These are phyloP conservation scores for Boletus rubropictus DNA, from an alignment of 768 basidiomycete species.

Conservation along the genomic window DNA sequence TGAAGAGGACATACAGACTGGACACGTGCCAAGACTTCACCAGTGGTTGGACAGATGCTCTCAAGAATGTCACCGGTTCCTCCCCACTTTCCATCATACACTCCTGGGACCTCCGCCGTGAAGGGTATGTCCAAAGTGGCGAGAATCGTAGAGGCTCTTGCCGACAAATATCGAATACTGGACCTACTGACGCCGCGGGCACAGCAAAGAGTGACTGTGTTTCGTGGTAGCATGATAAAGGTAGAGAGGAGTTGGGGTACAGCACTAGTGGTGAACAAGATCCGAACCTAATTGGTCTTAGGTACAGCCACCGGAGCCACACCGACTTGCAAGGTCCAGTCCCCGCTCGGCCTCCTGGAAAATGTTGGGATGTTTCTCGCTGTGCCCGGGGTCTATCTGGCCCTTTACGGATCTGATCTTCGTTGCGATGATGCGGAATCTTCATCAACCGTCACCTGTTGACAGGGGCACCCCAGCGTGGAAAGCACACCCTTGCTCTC, in stretches of 20 bases:
- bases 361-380: background rate
- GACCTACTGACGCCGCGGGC: conserved; percentile 15
- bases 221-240: conserved; percentile 26
- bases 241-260: background rate
- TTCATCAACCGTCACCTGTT: conserved; percentile 9
- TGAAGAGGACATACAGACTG: conserved; percentile 46
- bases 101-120: conserved; percentile 57
- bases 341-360: conserved; percentile 5
- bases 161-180: conserved; percentile 48
- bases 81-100: conserved; percentile 80
- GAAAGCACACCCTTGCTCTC: conserved; percentile 21
- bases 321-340: no score
- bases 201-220: conserved; percentile 8
- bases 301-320: conserved; percentile 29
- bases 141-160: conserved; percentile 64
- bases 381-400: conserved; percentile 18
- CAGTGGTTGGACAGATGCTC: conserved; percentile 81
- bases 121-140: conserved; percentile 55
- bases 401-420: conserved; percentile 20
- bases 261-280: no score
- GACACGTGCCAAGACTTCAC: conserved; percentile 74
- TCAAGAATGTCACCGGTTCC: conserved; percentile 65
- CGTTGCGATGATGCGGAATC: conserved; percentile 23
- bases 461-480: conserved; percentile 29
- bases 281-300: background rate